phyloP scores from a whole-genome alignment of 352 stramenopile species.

The Sclerospora graminicola region DNA sequence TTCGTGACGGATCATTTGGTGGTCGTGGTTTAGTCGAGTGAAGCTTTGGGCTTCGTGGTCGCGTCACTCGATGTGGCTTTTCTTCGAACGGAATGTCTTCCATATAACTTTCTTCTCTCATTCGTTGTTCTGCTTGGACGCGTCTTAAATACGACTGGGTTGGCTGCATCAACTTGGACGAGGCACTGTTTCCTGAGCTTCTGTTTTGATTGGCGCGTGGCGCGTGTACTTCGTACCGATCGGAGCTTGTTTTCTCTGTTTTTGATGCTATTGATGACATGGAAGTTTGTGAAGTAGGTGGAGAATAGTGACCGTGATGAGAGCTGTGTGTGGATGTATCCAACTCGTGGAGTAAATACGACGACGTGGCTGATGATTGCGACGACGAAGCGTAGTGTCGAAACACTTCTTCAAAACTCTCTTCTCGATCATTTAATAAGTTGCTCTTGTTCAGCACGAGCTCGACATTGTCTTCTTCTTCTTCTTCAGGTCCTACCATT shows the following conservation, averaged over 20 bases:
- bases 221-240: neutral
- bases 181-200: constrained; percentile 9
- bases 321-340: constrained; percentile 29
- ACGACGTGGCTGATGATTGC: constrained; percentile 34
- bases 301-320: constrained; percentile 15
- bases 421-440: constrained; percentile 27
- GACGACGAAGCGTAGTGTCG: constrained; percentile 45
- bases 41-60: constrained; percentile 40
- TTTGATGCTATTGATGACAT: constrained; percentile 8
- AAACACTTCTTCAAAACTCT: constrained; percentile 51
- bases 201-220: constrained; percentile 3
- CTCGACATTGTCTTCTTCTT: constrained; percentile 11
- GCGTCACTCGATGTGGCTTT: constrained; percentile 39
- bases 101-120: constrained; percentile 35
- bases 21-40: constrained; percentile 26
- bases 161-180: constrained; percentile 52
- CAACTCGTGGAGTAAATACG: constrained; percentile 29
- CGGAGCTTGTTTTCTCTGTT: neutral
- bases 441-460: constrained; percentile 22
- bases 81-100: constrained; percentile 32
- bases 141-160: constrained; percentile 53
- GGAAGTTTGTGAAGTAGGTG: constrained; percentile 18
- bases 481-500: constrained; percentile 14
- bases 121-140: constrained; percentile 49
- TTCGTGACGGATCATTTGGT: constrained; percentile 30